A percentile compares a stretch with the other conserved stretches of the same genome.
Evolutionary conservation across 257 asterid species (phyloP).

Genomic region (Jasminum sambac): DNA sequence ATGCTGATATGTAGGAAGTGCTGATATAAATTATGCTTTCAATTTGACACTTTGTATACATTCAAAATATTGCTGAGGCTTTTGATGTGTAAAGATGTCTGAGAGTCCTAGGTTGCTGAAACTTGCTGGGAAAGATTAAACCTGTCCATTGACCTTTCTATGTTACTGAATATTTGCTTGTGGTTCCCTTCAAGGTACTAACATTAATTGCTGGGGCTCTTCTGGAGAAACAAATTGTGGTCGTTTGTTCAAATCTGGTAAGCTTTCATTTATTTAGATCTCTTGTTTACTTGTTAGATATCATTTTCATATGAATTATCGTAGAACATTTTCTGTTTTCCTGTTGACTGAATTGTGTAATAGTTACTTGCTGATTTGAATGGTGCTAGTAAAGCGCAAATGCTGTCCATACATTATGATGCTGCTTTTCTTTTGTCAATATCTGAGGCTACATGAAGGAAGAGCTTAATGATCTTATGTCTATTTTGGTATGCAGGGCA

Average conservation of each 20-base stretch:
- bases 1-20: constrained; percentile 13
- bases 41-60: constrained; percentile 8
- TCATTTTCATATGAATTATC: constrained; percentile 15
- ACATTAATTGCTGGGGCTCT: constrained; percentile 86
- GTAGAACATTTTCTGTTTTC: constrained; percentile 16
- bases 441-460: constrained; percentile 7
- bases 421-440: constrained; percentile 4
- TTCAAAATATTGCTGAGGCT: neutral
- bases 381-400: too few species aligned
- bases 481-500: constrained; percentile 61
- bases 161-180: constrained; percentile 21
- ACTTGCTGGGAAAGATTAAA: constrained; percentile 13
- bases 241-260: constrained; percentile 90
- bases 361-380: too few species aligned
- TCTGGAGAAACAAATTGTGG: constrained; percentile 85
- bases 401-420: too few species aligned
- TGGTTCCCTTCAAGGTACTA: constrained; percentile 60
- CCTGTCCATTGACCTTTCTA: constrained; percentile 1
- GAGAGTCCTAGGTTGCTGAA: constrained; percentile 1
- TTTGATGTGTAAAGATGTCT: neutral
- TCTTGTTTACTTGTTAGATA: neutral
- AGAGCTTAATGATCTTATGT: constrained; percentile 9
- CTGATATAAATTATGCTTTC: neutral
- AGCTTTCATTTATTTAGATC: constrained; percentile 22
- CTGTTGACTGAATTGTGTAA: constrained; percentile 17